phyloP scores from a whole-genome alignment of 2,329 filamentous ascomycete genomes.

The Helotiales sp. region DNA sequence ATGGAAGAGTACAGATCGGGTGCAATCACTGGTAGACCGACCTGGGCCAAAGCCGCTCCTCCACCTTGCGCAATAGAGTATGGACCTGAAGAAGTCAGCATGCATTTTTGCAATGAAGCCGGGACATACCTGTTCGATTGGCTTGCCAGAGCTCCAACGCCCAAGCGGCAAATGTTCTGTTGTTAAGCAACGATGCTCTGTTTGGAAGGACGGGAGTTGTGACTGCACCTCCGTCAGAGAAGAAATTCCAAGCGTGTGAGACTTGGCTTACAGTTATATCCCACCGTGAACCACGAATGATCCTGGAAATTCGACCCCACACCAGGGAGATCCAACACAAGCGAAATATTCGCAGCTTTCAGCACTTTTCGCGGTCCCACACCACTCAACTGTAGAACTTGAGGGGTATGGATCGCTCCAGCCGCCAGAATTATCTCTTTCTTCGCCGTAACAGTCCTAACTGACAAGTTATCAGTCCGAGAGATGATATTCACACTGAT shows the following conservation, averaged over 20 bases:
- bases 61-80: constrained; percentile 44
- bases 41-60: constrained; percentile 21
- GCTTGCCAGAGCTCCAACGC: not conserved
- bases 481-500: not conserved
- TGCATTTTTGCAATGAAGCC: not conserved
- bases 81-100: constrained; percentile 37
- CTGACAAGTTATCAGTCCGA: not conserved
- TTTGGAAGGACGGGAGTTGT: not conserved
- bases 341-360: constrained; percentile 39
- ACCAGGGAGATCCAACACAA: constrained; percentile 46
- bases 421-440: constrained; percentile 46
- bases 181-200: not conserved
- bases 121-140: not conserved
- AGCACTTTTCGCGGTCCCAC: constrained; percentile 41
- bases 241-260: not conserved
- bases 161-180: not conserved
- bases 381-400: constrained; percentile 33
- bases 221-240: not conserved
- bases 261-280: not conserved
- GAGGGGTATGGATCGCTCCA: constrained; percentile 40
- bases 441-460: constrained; percentile 19
- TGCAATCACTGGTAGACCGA: constrained; percentile 9
- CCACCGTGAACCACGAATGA: constrained; percentile 25
- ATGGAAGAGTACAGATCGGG: constrained; percentile 7
- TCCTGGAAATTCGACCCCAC: constrained; percentile 48